A percentile compares a stretch with the other conserved stretches of the same genome.
Conservation (phyloP, 2,329 filamentous ascomycete species). For the Trichoderma asperellum region DNA sequence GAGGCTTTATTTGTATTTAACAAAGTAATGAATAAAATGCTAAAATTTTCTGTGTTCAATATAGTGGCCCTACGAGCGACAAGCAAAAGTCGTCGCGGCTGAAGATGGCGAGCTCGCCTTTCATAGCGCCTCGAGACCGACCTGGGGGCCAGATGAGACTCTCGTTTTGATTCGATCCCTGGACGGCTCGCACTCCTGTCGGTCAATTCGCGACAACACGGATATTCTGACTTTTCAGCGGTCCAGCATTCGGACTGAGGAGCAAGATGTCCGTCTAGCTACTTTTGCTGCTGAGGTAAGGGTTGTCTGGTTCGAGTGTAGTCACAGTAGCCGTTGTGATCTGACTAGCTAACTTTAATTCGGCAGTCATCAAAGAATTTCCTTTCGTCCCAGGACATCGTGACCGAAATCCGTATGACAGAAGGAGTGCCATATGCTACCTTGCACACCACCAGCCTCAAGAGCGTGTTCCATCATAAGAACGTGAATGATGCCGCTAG, state of each 20-base stretch:
- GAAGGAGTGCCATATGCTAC: constrained; percentile 64
- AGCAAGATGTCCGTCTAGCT: constrained; percentile 66
- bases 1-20: constrained; percentile 42
- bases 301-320: background rate
- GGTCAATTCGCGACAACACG: constrained; percentile 34
- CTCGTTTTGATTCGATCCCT: constrained; percentile 60
- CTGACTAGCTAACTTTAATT: constrained; percentile 27
- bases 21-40: constrained; percentile 45
- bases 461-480: constrained; percentile 47
- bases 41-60: constrained; percentile 50
- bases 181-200: constrained; percentile 47
- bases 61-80: constrained; percentile 87
- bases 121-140: constrained; percentile 75
- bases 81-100: constrained; percentile 70
- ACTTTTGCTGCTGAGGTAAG: constrained; percentile 62
- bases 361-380: constrained; percentile 58
- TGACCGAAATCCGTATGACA: constrained; percentile 57
- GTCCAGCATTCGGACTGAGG: constrained; percentile 62
- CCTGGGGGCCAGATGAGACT: constrained; percentile 76
- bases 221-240: constrained; percentile 43
- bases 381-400: constrained; percentile 57
- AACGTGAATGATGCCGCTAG: constrained; percentile 50
- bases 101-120: constrained; percentile 67
- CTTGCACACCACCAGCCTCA: constrained; percentile 46
- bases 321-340: background rate